Conservation (phyloP, 2,329 filamentous ascomycete species). For the Diaporthe humulicola region DNA sequence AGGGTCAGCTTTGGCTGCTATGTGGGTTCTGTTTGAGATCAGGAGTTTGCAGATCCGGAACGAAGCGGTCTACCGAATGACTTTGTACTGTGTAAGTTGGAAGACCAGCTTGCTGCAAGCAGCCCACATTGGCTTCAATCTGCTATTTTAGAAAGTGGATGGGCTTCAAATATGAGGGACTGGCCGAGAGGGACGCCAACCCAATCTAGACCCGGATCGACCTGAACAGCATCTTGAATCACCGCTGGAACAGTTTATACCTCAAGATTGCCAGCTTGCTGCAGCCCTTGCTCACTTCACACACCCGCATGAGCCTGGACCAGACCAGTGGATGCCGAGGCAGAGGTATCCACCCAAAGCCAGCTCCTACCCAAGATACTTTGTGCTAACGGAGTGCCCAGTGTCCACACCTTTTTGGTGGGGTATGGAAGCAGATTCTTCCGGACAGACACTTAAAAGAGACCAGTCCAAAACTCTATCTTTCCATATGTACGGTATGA, state of each 20-base stretch:
- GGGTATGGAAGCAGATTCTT: background rate
- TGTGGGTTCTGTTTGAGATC: constrained; percentile 21
- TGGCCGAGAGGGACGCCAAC: background rate
- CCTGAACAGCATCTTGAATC: constrained; percentile 23
- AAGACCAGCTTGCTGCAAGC: background rate
- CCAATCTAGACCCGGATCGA: constrained; percentile 20
- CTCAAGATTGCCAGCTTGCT: constrained; percentile 28
- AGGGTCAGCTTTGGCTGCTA: background rate
- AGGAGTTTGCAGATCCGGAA: constrained; percentile 8
- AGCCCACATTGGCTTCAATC: background rate
- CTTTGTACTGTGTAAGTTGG: constrained; percentile 1
- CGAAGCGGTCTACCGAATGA: constrained; percentile 5
- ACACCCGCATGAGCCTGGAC: constrained; percentile 21
- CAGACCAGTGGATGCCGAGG: constrained; percentile 14
- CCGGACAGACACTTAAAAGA: background rate
- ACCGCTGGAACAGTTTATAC: constrained; percentile 28
- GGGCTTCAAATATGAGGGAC: constrained; percentile 20
- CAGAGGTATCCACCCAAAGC: constrained; percentile 5
- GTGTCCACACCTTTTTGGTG: background rate
- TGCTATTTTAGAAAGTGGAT: constrained; percentile 6
- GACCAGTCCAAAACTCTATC: background rate
- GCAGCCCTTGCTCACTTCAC: constrained; percentile 11
- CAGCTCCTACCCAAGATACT: constrained; percentile 1
- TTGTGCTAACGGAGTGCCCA: constrained; percentile 7
- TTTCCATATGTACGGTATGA: background rate